Percentiles rank a stretch among this genome's conserved stretches.
phyloP scores from a whole-genome alignment of 306 rosid species.

The Quercus cerris region DNA sequence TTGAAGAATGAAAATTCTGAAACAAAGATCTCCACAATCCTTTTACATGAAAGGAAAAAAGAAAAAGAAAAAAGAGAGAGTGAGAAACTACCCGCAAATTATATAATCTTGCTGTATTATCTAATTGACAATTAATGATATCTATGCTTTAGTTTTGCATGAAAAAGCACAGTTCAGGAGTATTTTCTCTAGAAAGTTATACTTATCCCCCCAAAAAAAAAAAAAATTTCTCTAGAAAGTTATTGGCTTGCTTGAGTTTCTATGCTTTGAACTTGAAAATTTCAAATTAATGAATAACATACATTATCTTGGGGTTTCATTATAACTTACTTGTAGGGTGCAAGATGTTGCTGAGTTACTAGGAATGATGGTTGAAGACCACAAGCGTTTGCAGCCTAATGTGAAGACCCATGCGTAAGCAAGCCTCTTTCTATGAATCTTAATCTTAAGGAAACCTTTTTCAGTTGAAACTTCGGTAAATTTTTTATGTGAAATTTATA shows the following conservation, averaged over 20 bases:
- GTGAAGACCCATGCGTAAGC: conserved; percentile 85
- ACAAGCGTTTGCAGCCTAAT: conserved; percentile 91
- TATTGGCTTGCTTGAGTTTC: neutral
- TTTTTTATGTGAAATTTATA: neutral
- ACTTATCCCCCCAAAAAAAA: neutral
- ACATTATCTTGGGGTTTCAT: conserved; percentile 14
- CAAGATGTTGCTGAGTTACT: conserved; percentile 99
- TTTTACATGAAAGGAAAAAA: neutral
- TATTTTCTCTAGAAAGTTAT: neutral
- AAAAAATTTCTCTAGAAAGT: neutral
- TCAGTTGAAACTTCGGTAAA: neutral
- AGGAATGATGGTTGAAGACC: conserved; percentile 94
- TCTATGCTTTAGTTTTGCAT: neutral
- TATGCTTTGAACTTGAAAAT: neutral
- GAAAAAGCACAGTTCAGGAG: neutral
- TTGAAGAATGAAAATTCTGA: neutral
- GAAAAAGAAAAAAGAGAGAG: too few species aligned
- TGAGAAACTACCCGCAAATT: neutral
- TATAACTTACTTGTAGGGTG: conserved; percentile 47
- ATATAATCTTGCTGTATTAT: neutral
- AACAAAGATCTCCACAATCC: neutral
- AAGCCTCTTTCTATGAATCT: neutral
- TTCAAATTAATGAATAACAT: neutral
- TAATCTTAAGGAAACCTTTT: neutral
- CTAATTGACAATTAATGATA: neutral